Percentiles rank a stretch among this genome's conserved stretches.
Conservation (phyloP, 176 grass and related monocot species). For the Lolium multiflorum region DNA sequence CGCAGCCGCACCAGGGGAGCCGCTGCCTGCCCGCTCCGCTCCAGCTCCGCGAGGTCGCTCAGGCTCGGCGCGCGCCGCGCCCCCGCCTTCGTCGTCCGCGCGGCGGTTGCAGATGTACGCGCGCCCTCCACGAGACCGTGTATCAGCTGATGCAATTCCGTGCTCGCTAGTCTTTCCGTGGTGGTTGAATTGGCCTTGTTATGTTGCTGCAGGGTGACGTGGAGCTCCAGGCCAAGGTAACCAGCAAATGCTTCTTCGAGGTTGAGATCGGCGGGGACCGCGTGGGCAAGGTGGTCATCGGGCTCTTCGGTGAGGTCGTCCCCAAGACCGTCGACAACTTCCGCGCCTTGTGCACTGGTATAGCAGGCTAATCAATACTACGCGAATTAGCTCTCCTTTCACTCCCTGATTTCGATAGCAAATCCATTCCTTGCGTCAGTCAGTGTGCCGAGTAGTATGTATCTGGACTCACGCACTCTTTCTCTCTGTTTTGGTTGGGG, state of each 20-base stretch:
- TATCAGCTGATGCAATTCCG: background rate
- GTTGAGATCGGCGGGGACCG: constrained; percentile 57
- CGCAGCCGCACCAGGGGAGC: background rate
- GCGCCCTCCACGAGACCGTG: background rate
- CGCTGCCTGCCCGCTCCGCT: background rate
- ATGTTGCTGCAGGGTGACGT: constrained; percentile 38
- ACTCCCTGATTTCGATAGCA: background rate
- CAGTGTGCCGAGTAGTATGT: background rate
- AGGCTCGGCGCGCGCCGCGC: constrained; percentile 36
- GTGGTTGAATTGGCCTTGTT: background rate
- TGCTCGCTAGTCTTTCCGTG: background rate
- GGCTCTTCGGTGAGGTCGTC: constrained; percentile 71
- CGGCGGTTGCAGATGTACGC: constrained; percentile 46
- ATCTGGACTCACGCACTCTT: background rate
- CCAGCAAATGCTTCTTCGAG: constrained; percentile 67
- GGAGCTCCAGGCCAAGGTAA: constrained; percentile 63
- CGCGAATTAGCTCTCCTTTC: background rate
- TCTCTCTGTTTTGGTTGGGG: background rate
- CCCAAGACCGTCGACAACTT: constrained; percentile 65
- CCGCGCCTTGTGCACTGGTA: constrained; percentile 75
- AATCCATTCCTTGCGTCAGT: background rate
- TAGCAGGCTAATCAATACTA: background rate
- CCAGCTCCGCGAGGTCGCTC: constrained; percentile 21
- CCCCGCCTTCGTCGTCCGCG: constrained; percentile 42
- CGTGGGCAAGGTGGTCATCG: constrained; percentile 62